A percentile compares a stretch with the other conserved stretches of the same genome.
Evolutionary conservation across 352 stramenopile genomes (phyloP).

Genomic region (Phytophthora podocarpi): DNA sequence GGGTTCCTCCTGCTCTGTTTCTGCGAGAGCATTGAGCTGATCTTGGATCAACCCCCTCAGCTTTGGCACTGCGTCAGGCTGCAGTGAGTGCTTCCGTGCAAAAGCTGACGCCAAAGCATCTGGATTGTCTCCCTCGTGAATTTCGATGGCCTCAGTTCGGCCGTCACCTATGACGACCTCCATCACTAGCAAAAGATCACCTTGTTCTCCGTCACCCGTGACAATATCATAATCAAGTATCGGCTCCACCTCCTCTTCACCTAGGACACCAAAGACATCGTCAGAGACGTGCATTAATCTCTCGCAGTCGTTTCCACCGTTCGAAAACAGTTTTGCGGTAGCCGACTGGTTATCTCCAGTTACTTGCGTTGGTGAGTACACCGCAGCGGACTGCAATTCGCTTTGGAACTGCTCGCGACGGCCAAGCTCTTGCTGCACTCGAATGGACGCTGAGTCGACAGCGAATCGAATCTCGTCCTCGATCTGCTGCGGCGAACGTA

Average conservation of each 20-base stretch:
- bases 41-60: constrained; percentile 64
- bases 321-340: constrained; percentile 16
- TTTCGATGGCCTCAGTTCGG: constrained; percentile 70
- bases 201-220: neutral
- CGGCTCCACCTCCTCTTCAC: neutral
- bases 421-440: constrained; percentile 44
- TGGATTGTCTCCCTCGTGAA: constrained; percentile 59
- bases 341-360: constrained; percentile 1
- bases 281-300: neutral
- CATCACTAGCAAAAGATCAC: constrained; percentile 73
- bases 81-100: constrained; percentile 52
- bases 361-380: neutral
- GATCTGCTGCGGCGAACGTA: constrained; percentile 51
- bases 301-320: neutral
- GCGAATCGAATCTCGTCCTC: constrained; percentile 63
- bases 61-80: constrained; percentile 54
- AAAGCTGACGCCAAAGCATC: constrained; percentile 55
- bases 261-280: neutral
- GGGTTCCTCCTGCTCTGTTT: constrained; percentile 31
- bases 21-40: constrained; percentile 48
- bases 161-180: constrained; percentile 78
- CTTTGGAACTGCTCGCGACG: constrained; percentile 49
- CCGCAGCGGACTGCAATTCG: constrained; percentile 29
- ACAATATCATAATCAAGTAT: neutral
- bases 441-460: constrained; percentile 52